These are phyloP conservation scores for Nakazawaea siamensis DNA, from an alignment of 805 yeast genomes.

Conservation along the genomic window DNA sequence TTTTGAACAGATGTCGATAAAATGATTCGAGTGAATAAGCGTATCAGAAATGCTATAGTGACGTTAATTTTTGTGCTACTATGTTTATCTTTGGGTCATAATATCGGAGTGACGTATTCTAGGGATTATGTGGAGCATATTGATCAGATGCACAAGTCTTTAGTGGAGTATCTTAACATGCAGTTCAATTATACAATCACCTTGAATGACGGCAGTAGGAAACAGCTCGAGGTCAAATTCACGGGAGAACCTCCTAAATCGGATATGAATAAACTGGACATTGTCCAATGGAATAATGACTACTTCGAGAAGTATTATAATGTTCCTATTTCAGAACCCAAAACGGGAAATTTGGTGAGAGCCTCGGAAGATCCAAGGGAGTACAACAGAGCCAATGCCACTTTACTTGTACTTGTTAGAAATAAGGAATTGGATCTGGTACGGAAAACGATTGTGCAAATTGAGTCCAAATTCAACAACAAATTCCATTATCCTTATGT, in stretches of 20 bases:
- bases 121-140: conserved; percentile 1
- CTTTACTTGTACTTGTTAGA: conserved; percentile 55
- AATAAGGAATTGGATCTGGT: conserved; percentile 44
- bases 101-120: conserved; percentile 2
- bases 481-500: conserved; percentile 88
- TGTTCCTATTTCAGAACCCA: conserved; percentile 38
- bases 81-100: conserved; percentile 4
- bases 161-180: background rate
- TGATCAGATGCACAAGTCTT: background rate
- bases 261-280: conserved; percentile 1
- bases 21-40: too few relatives aligned
- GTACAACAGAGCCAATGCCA: conserved; percentile 46
- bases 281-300: conserved; percentile 3
- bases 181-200: background rate
- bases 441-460: conserved; percentile 36
- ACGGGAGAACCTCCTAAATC: conserved; percentile 13
- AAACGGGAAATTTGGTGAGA: conserved; percentile 25
- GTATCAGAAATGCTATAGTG: too few relatives aligned
- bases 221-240: conserved; percentile 37
- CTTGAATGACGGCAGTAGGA: conserved; percentile 23
- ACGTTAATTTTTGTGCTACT: too few relatives aligned
- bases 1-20: too few relatives aligned
- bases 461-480: conserved; percentile 59
- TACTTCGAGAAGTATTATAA: background rate
- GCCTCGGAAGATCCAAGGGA: conserved; percentile 12